Evolutionary conservation across 164 flowering plant species (phyloP).

Genomic region (Taxillus chinensis): DNA sequence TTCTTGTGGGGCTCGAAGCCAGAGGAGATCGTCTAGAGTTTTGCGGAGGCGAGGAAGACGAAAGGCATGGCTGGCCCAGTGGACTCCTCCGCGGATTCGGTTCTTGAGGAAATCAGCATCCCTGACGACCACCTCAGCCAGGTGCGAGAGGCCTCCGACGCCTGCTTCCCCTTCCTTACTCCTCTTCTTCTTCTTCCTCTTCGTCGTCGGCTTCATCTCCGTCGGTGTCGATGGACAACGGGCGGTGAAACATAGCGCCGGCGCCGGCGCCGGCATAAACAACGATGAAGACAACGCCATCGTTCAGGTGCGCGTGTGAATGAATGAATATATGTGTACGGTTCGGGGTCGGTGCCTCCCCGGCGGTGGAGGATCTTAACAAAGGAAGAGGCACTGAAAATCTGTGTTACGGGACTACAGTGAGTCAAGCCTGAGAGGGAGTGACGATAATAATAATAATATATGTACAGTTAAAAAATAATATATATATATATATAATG

Average conservation of each 20-base stretch:
- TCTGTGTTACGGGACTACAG: no score
- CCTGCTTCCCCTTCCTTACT: conserved; percentile 9
- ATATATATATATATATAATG: no score
- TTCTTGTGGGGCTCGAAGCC: conserved; percentile 61
- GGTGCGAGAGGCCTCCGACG: conserved; percentile 30
- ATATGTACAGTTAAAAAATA: no score
- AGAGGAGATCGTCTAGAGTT: conserved; percentile 43
- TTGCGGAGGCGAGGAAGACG: conserved; percentile 47
- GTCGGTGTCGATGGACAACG: neutral
- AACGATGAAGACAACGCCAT: neutral
- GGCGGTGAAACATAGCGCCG: neutral
- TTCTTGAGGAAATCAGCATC: conserved; percentile 52
- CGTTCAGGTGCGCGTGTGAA: neutral
- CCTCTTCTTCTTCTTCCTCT: neutral
- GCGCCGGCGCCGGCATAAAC: neutral
- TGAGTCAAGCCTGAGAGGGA: no score
- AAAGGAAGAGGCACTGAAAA: no score
- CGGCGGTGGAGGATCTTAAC: no score
- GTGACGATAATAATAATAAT: no score
- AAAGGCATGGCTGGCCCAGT: conserved; percentile 47
- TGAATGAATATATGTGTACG: no score
- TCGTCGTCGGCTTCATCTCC: neutral
- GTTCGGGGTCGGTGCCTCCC: no score
- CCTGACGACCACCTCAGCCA: conserved; percentile 46
- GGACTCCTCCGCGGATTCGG: conserved; percentile 29